Evolutionary conservation across 2,329 filamentous ascomycete species (phyloP).

Genomic region (Phoma sp.): DNA sequence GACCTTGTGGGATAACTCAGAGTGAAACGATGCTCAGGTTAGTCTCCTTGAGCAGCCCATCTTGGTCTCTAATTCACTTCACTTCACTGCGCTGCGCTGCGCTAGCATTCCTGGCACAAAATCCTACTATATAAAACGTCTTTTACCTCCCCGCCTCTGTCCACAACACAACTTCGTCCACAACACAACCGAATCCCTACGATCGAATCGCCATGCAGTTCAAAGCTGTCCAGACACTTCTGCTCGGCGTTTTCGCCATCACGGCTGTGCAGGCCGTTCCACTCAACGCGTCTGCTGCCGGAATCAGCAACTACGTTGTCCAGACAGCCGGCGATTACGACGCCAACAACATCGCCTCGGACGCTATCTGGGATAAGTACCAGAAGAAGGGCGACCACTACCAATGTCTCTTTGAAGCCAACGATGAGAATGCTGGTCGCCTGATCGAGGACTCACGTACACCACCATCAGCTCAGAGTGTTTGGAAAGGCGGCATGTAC

Average conservation of each 20-base stretch:
- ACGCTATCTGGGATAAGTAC: constrained; percentile 18
- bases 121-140: not conserved
- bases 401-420: constrained; percentile 12
- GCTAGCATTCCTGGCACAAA: not conserved
- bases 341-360: constrained; percentile 5
- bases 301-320: not conserved
- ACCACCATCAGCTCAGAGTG: constrained; percentile 10
- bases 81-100: not conserved
- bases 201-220: not conserved
- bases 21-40: no score
- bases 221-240: not conserved
- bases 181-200: not conserved
- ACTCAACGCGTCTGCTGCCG: not conserved
- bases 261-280: not conserved
- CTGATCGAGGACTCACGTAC: constrained; percentile 4
- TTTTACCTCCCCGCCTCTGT: not conserved
- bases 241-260: not conserved
- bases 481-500: constrained; percentile 5
- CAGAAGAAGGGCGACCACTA: constrained; percentile 6
- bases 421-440: constrained; percentile 11
- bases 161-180: not conserved
- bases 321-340: constrained; percentile 5
- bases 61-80: constrained; percentile 3
- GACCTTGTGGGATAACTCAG: no score
- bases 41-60: not conserved